Base-by-base conservation (phyloP, 139 green algal genomes). In the Volvox reticuliferus region DNA sequence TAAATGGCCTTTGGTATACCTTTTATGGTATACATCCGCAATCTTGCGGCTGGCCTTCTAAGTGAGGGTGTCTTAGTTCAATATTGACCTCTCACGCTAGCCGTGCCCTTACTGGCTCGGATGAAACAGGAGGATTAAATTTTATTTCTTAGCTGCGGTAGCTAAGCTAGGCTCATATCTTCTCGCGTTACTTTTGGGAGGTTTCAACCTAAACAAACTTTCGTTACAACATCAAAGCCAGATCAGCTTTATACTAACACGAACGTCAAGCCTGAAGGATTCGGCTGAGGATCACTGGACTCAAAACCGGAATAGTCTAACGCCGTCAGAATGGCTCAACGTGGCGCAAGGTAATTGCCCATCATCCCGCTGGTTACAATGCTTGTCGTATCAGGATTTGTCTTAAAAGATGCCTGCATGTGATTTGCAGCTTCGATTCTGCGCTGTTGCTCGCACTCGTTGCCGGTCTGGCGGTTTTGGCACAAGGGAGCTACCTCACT, bases 401-500 rank as follows among this genome's bases (percentile, higher is more conserved):
- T 24, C 12, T 3, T 26, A 24, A 16, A 73, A 73, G 21, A 73
- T 73, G 65, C 16, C 24, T 73, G 65, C 65, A 33, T 81, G 32
- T 22, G 1, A 22, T 62, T 2, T n/a, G 67, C 83, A 55, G 67
- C 32, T 2, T 1, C 17, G 37, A 30, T 44, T 20, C 19, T 1
- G 55, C 55, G 79, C 79, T 86, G 30, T 50, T 73, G 26, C 28
- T 84, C 17, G 78, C 78, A 19, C 78, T 84, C 36, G 78, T 37
- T 35, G 32, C 32, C 32, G 19, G 78, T 24, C 22, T 65, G 28
- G 24, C 32, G 28, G 37, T 37, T 61, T 84, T 63, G 9, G 78
- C 18, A 17, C 20, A 88, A 26, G 82, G 55, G 3, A 88, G 82
- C 82, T 88, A 88, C 22, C 82, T 88, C 21, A 79, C 82, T 3